These are phyloP conservation scores for Rhodotorula sp. DNA, from an alignment of 1,284 basidiomycete species.

Conservation along the genomic window DNA sequence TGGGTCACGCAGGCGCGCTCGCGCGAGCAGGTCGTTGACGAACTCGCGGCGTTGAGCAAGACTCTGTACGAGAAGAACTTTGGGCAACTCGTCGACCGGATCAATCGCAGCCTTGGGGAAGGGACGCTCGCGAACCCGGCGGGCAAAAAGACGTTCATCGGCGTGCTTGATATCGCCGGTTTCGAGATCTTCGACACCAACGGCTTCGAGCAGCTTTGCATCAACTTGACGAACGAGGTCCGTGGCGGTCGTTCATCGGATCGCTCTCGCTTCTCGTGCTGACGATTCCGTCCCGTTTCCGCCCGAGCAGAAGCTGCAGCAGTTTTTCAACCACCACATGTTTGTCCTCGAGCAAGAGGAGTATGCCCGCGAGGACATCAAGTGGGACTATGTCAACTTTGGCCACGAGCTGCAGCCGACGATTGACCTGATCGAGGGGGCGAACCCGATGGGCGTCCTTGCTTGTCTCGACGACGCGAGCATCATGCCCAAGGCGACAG, in stretches of 20 bases:
- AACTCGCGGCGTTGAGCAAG: slow-evolving; percentile 89
- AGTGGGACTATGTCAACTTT: slow-evolving; percentile 99
- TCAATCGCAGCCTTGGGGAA: slow-evolving; percentile 86
- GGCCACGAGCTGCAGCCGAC: slow-evolving; percentile 96
- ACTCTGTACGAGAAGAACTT: slow-evolving; percentile 98
- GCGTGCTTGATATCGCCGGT: slow-evolving; percentile 97
- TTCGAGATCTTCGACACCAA: slow-evolving; percentile 79
- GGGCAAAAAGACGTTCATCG: slow-evolving; percentile 98
- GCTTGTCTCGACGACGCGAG: slow-evolving; percentile 96
- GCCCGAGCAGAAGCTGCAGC: slow-evolving; percentile 66
- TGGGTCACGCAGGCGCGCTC: slow-evolving; percentile 94
- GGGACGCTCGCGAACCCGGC: slow-evolving; percentile 67
- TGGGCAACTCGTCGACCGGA: slow-evolving; percentile 85
- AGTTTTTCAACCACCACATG: slow-evolving; percentile 99
- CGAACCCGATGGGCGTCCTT: slow-evolving; percentile 76
- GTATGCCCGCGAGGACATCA: slow-evolving; percentile 92
- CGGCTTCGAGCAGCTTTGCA: slow-evolving; percentile 92
- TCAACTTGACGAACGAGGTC: slow-evolving; percentile 95
- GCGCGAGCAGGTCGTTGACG: slow-evolving; percentile 86
- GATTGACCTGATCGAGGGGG: slow-evolving; percentile 94
- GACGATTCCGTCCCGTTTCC: too few species aligned
- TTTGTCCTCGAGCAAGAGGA: slow-evolving; percentile 99
- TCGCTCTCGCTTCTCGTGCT: not conserved
- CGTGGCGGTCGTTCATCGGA: not conserved
- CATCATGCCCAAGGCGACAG: slow-evolving; percentile 98